A percentile compares a stretch with the other conserved stretches of the same genome.
Conservation (phyloP, 192 early-diverging fungal species). For the Spizellomyces sp. region DNA sequence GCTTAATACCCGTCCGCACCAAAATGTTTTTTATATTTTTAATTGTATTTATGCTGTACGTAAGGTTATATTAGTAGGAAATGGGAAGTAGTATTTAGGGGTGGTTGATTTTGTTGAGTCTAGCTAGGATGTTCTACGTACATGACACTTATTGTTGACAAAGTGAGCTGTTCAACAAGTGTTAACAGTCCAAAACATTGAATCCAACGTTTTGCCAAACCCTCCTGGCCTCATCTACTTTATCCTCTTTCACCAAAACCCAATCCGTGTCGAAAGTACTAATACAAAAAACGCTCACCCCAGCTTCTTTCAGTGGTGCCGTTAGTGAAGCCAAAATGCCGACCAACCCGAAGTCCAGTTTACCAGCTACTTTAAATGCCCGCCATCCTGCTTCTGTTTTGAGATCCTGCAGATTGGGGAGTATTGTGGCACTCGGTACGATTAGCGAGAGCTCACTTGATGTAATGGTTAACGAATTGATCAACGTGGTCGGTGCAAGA, state of each 20-base stretch:
- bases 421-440: constrained; percentile 4
- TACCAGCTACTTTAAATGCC: constrained; percentile 59
- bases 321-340: constrained; percentile 64
- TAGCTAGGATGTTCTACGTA: no score
- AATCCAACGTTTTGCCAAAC: constrained; percentile 13
- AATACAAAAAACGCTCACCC: constrained; percentile 68
- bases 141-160: no score
- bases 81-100: no score
- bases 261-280: constrained; percentile 79
- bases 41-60: no score
- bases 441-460: constrained; percentile 22
- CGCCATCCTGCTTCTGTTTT: constrained; percentile 35
- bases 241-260: constrained; percentile 63
- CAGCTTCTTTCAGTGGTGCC: constrained; percentile 51
- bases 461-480: constrained; percentile 20
- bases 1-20: background rate
- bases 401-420: background rate
- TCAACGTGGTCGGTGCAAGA: background rate
- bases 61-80: no score
- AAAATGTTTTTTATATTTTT: no score
- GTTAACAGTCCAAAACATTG: background rate
- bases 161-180: background rate
- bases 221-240: constrained; percentile 1
- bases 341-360: constrained; percentile 67
- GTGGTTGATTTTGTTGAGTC: no score